Conservation (phyloP, 208 protist genomes). For the Borovskyia barvae region DNA sequence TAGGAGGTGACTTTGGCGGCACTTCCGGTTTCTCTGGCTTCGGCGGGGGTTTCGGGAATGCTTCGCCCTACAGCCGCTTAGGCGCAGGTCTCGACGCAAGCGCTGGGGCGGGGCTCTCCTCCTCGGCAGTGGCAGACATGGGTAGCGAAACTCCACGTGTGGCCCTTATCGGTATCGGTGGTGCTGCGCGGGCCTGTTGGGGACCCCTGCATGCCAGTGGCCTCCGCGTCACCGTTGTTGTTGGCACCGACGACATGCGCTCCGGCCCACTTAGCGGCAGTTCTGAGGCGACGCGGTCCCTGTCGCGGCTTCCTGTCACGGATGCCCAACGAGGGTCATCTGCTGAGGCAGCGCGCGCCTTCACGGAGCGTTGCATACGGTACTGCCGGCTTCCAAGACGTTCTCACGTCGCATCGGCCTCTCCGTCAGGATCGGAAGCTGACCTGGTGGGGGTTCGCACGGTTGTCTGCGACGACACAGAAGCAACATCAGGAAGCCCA, state of each 20-base stretch:
- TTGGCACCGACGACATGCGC: constrained; percentile 11
- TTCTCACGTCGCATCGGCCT: neutral
- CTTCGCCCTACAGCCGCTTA: neutral
- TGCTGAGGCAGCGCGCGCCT: constrained; percentile 16
- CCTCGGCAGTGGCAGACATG: neutral
- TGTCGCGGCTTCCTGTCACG: neutral
- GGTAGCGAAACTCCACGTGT: constrained; percentile 18
- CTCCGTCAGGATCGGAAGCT: neutral
- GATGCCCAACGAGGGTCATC: constrained; percentile 1
- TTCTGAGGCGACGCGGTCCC: neutral
- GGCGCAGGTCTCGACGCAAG: neutral
- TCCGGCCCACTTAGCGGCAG: neutral
- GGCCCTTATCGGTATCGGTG: constrained; percentile 10
- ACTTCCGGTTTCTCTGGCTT: neutral
- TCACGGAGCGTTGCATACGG: constrained; percentile 13
- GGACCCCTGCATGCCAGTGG: constrained; percentile 19
- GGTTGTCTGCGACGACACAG: too few species aligned
- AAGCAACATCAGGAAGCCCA: neutral
- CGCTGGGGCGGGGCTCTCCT: neutral
- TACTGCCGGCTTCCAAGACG: constrained; percentile 8
- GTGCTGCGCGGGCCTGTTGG: constrained; percentile 8
- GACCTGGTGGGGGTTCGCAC: too few species aligned
- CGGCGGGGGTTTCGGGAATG: neutral
- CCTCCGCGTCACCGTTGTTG: constrained; percentile 17
- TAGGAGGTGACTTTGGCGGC: neutral